Evolutionary conservation across 495 filamentous ascomycete species (phyloP), one percentile per base, ranked within the genome.

Genomic region (Daldinia childiae): DNA sequence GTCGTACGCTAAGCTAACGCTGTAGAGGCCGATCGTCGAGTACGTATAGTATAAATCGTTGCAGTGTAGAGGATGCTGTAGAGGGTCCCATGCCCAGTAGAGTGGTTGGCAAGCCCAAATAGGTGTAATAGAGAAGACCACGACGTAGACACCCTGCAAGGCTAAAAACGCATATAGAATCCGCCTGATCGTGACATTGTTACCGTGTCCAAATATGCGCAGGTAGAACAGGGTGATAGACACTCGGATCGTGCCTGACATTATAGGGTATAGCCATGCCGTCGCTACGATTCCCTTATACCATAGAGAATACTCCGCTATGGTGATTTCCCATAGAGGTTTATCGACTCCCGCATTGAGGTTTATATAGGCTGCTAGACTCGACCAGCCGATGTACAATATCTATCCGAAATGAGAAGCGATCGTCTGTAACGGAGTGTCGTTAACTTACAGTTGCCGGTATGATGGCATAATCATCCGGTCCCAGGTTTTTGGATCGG

Each of bases 321-420:
- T 5, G 5, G 76, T 74, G 51, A 76, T 76, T 30, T 79, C 75
- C 62, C 63, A 69, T 9, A 77, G 68, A 15, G 75, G 76, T 51
- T 77, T 79, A 36, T 69, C 75, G 26, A 77, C 64, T 7, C 75
- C 76, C 43, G 72, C 73, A 43, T 66, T 29, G 17, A 77, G 62
- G 39, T 69, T 66, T n/a, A 68, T 43, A 38, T 77, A 77, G 4
- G 41, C 69, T 6, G 69, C 68, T 65, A 77, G 64, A 1, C 45
- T 32, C 19, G 67, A 71, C 63, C 66, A 68, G 7, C 74, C 74
- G 9, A 78, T 34, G 36, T 74, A 78, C 7, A 78, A 34, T 2
- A 72, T 26, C 76, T 78, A 61, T 24, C 38, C 1, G 11, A 15
- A 38, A 48, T 51, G 32, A 57, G 54, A 14, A 24, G 32, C 17